Conservation (phyloP, 345 rosid genomes). For the Heritiera fomes region DNA sequence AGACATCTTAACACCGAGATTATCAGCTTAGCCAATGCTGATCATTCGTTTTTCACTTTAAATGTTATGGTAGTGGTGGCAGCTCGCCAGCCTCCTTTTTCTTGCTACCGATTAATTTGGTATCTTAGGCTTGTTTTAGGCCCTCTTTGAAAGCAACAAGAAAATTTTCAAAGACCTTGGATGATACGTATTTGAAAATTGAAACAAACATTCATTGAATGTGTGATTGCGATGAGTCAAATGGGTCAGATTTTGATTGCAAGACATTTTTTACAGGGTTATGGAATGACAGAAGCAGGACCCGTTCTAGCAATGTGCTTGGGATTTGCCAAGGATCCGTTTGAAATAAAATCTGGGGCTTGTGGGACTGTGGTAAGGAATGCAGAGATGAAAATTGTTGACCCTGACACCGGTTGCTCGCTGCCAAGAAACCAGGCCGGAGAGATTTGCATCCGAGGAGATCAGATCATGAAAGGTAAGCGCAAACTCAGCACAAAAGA, state of each 20-base stretch:
- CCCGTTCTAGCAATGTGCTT: constrained; percentile 77
- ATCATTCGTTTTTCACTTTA: not conserved
- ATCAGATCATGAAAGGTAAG: constrained; percentile 87
- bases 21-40: not conserved
- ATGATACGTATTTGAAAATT: not conserved
- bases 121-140: not conserved
- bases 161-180: not conserved
- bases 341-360: constrained; percentile 21
- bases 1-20: not conserved
- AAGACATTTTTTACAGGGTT: constrained; percentile 46
- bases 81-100: not conserved
- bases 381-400: not conserved
- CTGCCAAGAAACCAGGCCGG: constrained; percentile 66
- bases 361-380: not conserved
- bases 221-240: not conserved
- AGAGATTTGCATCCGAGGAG: constrained; percentile 86
- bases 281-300: constrained; percentile 97
- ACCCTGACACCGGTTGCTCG: constrained; percentile 41
- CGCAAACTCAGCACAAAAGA: no score
- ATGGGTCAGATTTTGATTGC: not conserved
- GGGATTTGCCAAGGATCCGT: constrained; percentile 76
- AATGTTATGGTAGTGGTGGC: not conserved
- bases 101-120: not conserved
- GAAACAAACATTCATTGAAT: not conserved
- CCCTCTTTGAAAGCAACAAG: not conserved